Conservation (phyloP, 169 alveolate genomes). For the Miamiensis avidus region DNA sequence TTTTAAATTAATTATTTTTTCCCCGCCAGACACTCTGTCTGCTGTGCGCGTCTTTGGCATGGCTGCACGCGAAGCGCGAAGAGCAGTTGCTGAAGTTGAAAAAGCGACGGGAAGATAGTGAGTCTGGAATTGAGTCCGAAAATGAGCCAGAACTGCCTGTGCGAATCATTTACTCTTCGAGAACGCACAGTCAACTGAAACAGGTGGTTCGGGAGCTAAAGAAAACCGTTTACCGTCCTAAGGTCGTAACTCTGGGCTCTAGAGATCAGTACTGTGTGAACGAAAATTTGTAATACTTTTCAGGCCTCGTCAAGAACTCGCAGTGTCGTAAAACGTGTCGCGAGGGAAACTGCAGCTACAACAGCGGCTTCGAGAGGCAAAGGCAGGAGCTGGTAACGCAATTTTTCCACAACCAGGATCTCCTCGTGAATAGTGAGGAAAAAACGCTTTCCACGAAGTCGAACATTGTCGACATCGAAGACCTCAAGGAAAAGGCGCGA, state of each 20-base stretch:
- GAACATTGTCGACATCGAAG: slow-evolving; percentile 90
- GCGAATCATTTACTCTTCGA: slow-evolving; percentile 89
- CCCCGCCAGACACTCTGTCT: slow-evolving; percentile 27
- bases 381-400: neutral
- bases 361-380: neutral
- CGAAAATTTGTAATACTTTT: slow-evolving; percentile 63
- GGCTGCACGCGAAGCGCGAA: slow-evolving; percentile 30
- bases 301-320: slow-evolving; percentile 76
- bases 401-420: neutral
- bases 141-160: slow-evolving; percentile 48
- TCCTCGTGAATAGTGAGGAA: neutral
- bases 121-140: too few species aligned
- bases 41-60: slow-evolving; percentile 24
- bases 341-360: slow-evolving; percentile 67
- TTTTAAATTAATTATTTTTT: slow-evolving; percentile 24
- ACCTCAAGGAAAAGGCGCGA: slow-evolving; percentile 80
- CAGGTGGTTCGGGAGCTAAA: slow-evolving; percentile 91
- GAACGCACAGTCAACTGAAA: slow-evolving; percentile 93
- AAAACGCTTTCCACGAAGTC: slow-evolving; percentile 1
- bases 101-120: slow-evolving; percentile 44
- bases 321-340: slow-evolving; percentile 75
- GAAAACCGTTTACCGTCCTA: slow-evolving; percentile 79
- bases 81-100: slow-evolving; percentile 29
- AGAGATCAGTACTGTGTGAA: slow-evolving; percentile 91
- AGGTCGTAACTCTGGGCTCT: slow-evolving; percentile 88